These are phyloP conservation scores for Penicillium atrosanguineum DNA, from an alignment of 495 filamentous ascomycete species.

Conservation along the genomic window DNA sequence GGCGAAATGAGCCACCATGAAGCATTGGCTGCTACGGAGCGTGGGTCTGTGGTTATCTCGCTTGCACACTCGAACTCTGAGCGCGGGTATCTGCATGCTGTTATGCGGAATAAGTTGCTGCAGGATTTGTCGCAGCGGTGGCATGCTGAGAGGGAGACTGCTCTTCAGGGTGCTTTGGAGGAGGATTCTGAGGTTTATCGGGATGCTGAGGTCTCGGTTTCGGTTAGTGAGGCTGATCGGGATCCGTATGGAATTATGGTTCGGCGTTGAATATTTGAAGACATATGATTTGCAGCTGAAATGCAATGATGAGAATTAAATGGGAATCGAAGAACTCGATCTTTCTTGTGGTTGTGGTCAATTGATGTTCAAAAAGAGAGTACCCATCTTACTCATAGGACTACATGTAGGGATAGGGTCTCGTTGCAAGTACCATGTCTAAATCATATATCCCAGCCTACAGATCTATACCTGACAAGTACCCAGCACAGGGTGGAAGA, in stretches of 20 bases:
- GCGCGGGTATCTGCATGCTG: constrained; percentile 69
- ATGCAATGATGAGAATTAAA: neutral
- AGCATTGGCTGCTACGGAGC: constrained; percentile 79
- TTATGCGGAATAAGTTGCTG: constrained; percentile 65
- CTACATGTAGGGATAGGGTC: too few relatives aligned
- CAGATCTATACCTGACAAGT: neutral
- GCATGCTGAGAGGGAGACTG: constrained; percentile 41
- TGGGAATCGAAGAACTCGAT: neutral
- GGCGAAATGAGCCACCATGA: constrained; percentile 94
- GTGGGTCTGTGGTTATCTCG: constrained; percentile 80
- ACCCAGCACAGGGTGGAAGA: neutral
- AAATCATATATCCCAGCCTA: neutral
- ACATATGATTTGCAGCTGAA: neutral
- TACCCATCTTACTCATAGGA: too few relatives aligned
- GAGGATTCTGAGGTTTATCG: constrained; percentile 44
- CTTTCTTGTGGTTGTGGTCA: too few relatives aligned
- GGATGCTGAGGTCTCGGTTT: constrained; percentile 57
- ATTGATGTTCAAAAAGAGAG: too few relatives aligned
- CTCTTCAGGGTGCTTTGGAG: constrained; percentile 18
- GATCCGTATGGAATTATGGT: constrained; percentile 76
- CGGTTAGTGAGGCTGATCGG: constrained; percentile 73
- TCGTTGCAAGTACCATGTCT: too few relatives aligned
- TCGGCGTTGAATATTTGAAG: constrained; percentile 23
- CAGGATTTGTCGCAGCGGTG: constrained; percentile 53
- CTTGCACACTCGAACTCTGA: constrained; percentile 93